Percentiles rank a stretch among this genome's conserved stretches.
phyloP scores from a whole-genome alignment of 2,329 filamentous ascomycete species.

The Parafenestella ontariensis region DNA sequence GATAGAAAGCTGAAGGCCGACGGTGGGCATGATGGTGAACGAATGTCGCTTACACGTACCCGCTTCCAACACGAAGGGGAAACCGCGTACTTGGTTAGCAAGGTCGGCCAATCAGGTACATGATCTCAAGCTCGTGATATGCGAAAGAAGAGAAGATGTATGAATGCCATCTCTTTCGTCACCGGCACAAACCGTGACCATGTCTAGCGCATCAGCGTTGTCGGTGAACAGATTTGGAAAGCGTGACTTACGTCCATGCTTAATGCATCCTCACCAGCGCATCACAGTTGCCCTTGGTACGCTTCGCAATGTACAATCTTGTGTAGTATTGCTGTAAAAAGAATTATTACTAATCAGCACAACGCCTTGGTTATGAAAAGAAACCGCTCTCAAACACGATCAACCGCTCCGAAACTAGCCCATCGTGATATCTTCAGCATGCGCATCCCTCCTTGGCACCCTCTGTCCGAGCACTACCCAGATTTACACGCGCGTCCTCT shows the following conservation, averaged over 20 bases:
- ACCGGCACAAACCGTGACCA: background rate
- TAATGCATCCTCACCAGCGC: background rate
- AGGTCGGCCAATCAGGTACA: background rate
- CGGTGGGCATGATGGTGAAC: background rate
- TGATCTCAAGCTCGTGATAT: background rate
- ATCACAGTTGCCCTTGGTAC: background rate
- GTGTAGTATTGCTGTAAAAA: slow-evolving; percentile 3
- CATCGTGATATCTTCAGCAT: slow-evolving; percentile 62
- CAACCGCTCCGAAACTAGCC: background rate
- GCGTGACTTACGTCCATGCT: no score
- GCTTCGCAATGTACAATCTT: background rate
- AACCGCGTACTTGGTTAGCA: background rate
- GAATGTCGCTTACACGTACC: slow-evolving; percentile 3
- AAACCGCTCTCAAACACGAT: background rate
- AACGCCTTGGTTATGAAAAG: slow-evolving; percentile 3
- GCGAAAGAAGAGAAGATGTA: no score
- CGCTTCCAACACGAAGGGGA: background rate
- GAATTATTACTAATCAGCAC: slow-evolving; percentile 6
- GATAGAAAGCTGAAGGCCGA: background rate
- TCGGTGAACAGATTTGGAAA: slow-evolving; percentile 1
- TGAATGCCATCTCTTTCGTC: background rate
- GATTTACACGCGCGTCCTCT: slow-evolving; percentile 78
- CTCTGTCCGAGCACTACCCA: slow-evolving; percentile 73
- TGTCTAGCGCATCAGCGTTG: background rate
- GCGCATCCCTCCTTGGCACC: slow-evolving; percentile 91